These are phyloP conservation scores for Juncus effusus DNA, from an alignment of 176 grass and related monocot species.

Conservation along the genomic window DNA sequence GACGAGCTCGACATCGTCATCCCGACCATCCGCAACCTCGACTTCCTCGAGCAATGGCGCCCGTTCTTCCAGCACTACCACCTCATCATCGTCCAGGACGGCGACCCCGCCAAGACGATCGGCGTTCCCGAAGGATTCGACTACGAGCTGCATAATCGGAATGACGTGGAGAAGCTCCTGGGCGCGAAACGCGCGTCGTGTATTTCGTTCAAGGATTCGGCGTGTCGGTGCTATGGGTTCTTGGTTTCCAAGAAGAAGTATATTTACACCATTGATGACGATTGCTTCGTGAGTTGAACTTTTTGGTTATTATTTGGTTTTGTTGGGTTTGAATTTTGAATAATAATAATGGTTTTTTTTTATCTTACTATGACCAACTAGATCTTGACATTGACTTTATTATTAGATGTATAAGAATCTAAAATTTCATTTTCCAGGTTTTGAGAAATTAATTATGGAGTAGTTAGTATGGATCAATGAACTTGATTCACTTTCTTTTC, in stretches of 20 bases:
- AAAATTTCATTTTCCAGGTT: no score
- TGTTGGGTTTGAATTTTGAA: not conserved
- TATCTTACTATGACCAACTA: no score
- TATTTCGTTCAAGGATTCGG: conserved; percentile 81
- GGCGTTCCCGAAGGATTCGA: conserved; percentile 69
- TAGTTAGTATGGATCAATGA: no score
- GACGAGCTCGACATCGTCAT: conserved; percentile 47
- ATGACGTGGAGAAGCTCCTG: conserved; percentile 69
- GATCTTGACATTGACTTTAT: no score
- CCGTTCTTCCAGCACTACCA: conserved; percentile 47
- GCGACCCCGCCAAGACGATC: conserved; percentile 50
- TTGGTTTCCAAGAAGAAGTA: conserved; percentile 80
- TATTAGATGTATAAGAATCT: no score
- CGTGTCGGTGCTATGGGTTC: conserved; percentile 69
- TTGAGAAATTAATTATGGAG: no score
- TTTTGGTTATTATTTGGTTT: not conserved
- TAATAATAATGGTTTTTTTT: not conserved
- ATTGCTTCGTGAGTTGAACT: conserved; percentile 54
- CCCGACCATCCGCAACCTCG: conserved; percentile 39
- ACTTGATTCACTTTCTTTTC: no score
- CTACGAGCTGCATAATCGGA: conserved; percentile 82
- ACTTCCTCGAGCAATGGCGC: conserved; percentile 37
- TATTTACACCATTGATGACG: conserved; percentile 71
- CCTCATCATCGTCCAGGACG: conserved; percentile 44
- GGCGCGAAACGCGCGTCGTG: conserved; percentile 45